Conservation (phyloP, 1,284 basidiomycete genomes). For the Anthracocystis panici-leucophaei region DNA sequence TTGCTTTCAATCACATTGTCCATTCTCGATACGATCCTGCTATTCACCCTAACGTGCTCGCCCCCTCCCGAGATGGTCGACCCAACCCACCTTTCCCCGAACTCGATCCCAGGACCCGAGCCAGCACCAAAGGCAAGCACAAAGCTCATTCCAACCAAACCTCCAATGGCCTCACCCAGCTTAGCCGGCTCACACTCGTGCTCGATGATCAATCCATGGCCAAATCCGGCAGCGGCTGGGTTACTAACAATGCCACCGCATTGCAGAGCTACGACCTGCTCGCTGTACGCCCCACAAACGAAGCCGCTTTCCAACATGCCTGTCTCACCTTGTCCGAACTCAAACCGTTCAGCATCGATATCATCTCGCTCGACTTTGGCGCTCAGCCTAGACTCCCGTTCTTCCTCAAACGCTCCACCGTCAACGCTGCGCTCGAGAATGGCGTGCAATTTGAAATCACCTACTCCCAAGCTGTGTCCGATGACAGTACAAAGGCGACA, state of each 20-base stretch:
- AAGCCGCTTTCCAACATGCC: conserved; percentile 79
- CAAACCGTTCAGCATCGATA: conserved; percentile 81
- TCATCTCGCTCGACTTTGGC: conserved; percentile 83
- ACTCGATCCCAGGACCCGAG: conserved; percentile 53
- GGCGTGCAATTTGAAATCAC: conserved; percentile 85
- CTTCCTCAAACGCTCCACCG: conserved; percentile 82
- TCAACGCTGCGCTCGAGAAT: conserved; percentile 83
- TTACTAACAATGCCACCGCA: conserved; percentile 53
- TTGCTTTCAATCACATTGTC: conserved; percentile 64
- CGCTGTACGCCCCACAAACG: conserved; percentile 79
- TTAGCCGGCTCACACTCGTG: conserved; percentile 65
- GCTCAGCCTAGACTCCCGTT: conserved; percentile 81
- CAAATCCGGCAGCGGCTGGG: conserved; percentile 60
- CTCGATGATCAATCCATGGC: conserved; percentile 63
- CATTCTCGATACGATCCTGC: conserved; percentile 51
- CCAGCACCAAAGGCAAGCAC: conserved; percentile 18
- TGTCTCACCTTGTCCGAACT: conserved; percentile 84
- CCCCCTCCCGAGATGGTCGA: conserved; percentile 16
- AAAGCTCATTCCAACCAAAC: conserved; percentile 1
- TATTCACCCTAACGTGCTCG: conserved; percentile 50
- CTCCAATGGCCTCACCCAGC: conserved; percentile 48
- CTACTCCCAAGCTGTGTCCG: conserved; percentile 71
- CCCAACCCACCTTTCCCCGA: conserved; percentile 59
- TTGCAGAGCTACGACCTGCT: conserved; percentile 79
- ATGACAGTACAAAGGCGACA: conserved; percentile 38